Conservation (phyloP, 768 basidiomycete genomes). For the Trametes coccinea region DNA sequence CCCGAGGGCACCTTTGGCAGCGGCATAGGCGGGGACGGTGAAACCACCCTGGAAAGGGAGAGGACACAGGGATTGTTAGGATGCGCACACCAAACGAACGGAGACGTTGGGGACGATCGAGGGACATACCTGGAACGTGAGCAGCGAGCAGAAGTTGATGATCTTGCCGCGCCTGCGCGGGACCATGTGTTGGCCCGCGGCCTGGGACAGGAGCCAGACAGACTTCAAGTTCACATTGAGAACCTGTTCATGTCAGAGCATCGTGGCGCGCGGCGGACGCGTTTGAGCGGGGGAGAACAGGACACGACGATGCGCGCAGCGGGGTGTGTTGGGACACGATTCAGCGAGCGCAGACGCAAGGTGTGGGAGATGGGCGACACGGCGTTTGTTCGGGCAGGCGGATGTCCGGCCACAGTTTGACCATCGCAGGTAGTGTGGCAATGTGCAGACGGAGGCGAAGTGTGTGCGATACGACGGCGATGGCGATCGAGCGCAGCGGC, state of each 20-base stretch:
- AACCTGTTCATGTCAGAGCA: slow-evolving; percentile 47
- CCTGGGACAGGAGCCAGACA: slow-evolving; percentile 80
- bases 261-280: background rate
- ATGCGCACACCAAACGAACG: background rate
- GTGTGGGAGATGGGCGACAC: slow-evolving; percentile 1
- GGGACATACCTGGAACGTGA: slow-evolving; percentile 38
- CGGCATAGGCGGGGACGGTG: slow-evolving; percentile 86
- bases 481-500: slow-evolving; percentile 7
- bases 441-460: slow-evolving; percentile 8
- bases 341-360: background rate
- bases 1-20: slow-evolving; percentile 86
- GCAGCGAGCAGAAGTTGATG: slow-evolving; percentile 63
- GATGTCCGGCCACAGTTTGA: slow-evolving; percentile 7
- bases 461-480: background rate
- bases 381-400: slow-evolving; percentile 17
- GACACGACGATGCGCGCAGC: background rate
- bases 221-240: slow-evolving; percentile 87
- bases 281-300: background rate
- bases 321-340: background rate
- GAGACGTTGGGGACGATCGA: background rate
- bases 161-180: slow-evolving; percentile 68
- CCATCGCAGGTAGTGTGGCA: background rate
- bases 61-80: background rate
- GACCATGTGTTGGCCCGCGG: slow-evolving; percentile 90
- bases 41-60: slow-evolving; percentile 47